Conservation (phyloP, 192 early-diverging fungal species). For the Podila horticola region DNA sequence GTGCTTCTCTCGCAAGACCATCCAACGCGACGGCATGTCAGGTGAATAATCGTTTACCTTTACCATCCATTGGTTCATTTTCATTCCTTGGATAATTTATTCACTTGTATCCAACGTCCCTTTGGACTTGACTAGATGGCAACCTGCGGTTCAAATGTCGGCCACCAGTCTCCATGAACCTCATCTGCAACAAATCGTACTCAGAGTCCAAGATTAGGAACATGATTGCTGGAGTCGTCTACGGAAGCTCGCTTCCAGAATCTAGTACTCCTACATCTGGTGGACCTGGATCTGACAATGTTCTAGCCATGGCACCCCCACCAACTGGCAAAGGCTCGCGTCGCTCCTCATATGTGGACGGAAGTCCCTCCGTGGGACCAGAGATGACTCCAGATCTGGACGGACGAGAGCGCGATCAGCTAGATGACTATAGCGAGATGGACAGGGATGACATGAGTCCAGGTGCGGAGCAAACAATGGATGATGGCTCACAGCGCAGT, state of each 20-base stretch:
- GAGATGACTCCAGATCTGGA: not conserved
- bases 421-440: not conserved
- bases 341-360: constrained; percentile 14
- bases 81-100: not conserved
- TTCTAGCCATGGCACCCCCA: constrained; percentile 30
- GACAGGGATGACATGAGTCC: constrained; percentile 14
- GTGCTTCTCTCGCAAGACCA: constrained; percentile 39
- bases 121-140: constrained; percentile 14
- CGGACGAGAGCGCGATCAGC: not conserved
- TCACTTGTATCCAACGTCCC: not conserved
- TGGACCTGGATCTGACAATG: constrained; percentile 16
- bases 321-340: constrained; percentile 7
- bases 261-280: constrained; percentile 18
- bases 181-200: constrained; percentile 41
- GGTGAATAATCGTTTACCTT: constrained; percentile 6
- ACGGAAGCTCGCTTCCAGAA: constrained; percentile 25
- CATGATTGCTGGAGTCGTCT: constrained; percentile 41
- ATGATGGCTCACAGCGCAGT: not conserved
- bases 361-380: not conserved
- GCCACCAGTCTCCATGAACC: constrained; percentile 37
- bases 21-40: constrained; percentile 47
- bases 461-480: constrained; percentile 9
- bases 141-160: constrained; percentile 43
- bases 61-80: not conserved
- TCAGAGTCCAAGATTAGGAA: constrained; percentile 43